Evolutionary conservation across 306 rosid species (phyloP), one percentile per base, ranked within the genome.

Genomic region (Trifolium subterraneum): DNA sequence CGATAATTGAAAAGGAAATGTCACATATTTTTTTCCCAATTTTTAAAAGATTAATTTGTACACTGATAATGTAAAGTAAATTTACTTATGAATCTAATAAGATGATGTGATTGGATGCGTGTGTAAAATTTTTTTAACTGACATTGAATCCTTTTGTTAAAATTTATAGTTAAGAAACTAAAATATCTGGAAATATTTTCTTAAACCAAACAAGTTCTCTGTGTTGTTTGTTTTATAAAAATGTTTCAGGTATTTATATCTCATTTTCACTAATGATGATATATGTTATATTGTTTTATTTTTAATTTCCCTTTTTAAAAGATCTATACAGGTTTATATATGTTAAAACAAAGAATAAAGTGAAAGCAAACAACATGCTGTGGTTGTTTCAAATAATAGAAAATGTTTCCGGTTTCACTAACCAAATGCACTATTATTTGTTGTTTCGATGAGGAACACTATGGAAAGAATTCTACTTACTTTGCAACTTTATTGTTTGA

Each of bases 401-500:
- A 65, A 19, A 41, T 35, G 39, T 45, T 68, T n/a, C 23, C 25
- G 45, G 19, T 68, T 47, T 13, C 58, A 25, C 25, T 15, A 14
- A 2, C 72, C 58, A 23, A 68, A 8, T 23, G 25, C 59, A 45
- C 42, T 27, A 42, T 27, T 25, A 27, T 68, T 67, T 10, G 59
- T 48, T 82, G 59, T 36, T 16, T 41, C 58, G 27, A 27, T 36
- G 29, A 31, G 69, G 64, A 71, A 51, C 39, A 16, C 9, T 56
- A 29, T 52, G 70, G 36, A 38, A 56, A 41, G 15, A 44, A 52
- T 69, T 80, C 15, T 14, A 41, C 27, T 62, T 38, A 18, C 68
- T 36, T 76, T 77, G 74, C 33, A 35, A 14, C 10, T 74, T 77
- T 80, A 70, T 71, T 82, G 56, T 73, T 33, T 84, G 64, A 65